A percentile compares a stretch with the other conserved stretches of the same genome.
Evolutionary conservation across 1,139 yeast genomes (phyloP).

Genomic region (Blastobotrys buckinghamii): DNA sequence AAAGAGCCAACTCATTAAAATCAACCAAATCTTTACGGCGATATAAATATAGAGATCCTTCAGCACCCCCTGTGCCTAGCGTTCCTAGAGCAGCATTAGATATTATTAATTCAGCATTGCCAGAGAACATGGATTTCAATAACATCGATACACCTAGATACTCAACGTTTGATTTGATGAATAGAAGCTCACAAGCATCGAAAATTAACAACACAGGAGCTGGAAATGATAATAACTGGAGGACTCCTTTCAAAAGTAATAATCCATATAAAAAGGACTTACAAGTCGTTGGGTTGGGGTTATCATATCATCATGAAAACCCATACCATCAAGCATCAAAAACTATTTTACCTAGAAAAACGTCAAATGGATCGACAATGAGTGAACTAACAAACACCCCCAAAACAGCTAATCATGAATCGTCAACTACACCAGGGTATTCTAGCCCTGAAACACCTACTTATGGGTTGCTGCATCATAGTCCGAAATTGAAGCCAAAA

Average conservation of each 20-base stretch:
- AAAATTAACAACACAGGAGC: background rate
- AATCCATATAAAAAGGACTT: background rate
- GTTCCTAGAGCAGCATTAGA: background rate
- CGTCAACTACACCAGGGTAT: background rate
- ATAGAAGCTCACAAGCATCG: background rate
- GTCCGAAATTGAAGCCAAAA: background rate
- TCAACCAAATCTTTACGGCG: background rate
- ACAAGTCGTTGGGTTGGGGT: constrained; percentile 7
- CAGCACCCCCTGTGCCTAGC: background rate
- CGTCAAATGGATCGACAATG: background rate
- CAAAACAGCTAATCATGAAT: background rate
- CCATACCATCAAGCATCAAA: background rate
- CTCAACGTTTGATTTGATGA: background rate
- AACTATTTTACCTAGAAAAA: background rate
- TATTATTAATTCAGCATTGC: background rate
- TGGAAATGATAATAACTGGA: background rate
- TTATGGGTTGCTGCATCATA: constrained; percentile 2
- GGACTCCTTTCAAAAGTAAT: background rate
- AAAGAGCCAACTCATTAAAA: constrained; percentile 1
- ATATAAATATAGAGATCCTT: background rate
- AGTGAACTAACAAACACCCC: background rate
- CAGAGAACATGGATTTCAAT: constrained; percentile 3
- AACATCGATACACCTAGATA: constrained; percentile 1
- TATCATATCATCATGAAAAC: background rate
- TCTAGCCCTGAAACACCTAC: constrained; percentile 3